Evolutionary conservation across 768 basidiomycete species (phyloP), one percentile per base, ranked within the genome.

Genomic region (Phylloporus rhodoxanthus): DNA sequence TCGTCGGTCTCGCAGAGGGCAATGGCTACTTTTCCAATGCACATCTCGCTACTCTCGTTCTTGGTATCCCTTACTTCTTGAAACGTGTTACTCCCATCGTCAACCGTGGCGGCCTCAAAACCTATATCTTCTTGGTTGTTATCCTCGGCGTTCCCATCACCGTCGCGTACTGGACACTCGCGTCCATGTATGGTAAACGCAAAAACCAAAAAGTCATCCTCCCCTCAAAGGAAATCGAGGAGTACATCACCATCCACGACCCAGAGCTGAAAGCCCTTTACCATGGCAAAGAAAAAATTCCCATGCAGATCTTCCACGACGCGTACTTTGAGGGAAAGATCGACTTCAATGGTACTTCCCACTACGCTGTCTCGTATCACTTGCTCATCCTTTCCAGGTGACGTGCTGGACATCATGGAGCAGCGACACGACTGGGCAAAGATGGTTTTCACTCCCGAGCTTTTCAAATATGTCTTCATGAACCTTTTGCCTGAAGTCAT

Each of bases 241-340:
- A 87, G 57, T 99, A 98, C 67, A 87, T 98, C 63, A 86, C 84
- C 39, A 85, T 98, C 72, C 84, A 90, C 52, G 91, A 95, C 72
- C 69, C 73, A 1, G 86, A 84, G 51, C 78, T 98, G 65, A 88
- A 82, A 73, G 75, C 76, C 26, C 74, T 81, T 51, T 98, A 94
- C 72, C 70, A 80, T 28, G 86, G 84, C 56, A 88, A 84, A 70
- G 80, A 83, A 59, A 98, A 96, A 71, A 97, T 99, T 50, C 93
- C 93, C 45, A 94, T 96, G 85, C 95, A 99, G 71, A 72, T 88
- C 57, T 95, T 96, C 77, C 86, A 98, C 65, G 96, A 99, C 74
- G 90, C 91, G 55, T 98, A 87, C 72, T 97, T 99, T 66, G 92
- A 94, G 43, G 85, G 85, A 43, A 97, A 97, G 72, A 81, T 94